Percentiles rank a stretch among this genome's conserved stretches.
phyloP scores from a whole-genome alignment of 2,329 filamentous ascomycete species.

The Colletotrichum horii region DNA sequence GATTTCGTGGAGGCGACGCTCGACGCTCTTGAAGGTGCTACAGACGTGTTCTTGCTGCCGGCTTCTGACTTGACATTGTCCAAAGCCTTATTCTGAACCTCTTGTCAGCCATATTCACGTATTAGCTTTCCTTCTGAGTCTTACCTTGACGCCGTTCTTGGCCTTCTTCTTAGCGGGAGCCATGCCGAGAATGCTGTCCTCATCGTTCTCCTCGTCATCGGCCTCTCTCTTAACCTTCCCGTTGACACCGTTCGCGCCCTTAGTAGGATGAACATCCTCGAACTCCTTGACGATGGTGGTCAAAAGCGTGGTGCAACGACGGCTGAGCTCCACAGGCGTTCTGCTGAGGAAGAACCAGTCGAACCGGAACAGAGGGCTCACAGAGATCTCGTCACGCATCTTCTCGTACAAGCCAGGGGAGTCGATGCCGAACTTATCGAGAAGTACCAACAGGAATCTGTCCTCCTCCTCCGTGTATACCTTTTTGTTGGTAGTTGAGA shows the following conservation, averaged over 20 bases:
- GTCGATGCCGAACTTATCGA: slow-evolving; percentile 92
- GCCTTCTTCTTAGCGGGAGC: slow-evolving; percentile 94
- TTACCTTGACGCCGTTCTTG: slow-evolving; percentile 87
- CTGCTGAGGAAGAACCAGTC: slow-evolving; percentile 99
- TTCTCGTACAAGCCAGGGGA: slow-evolving; percentile 88
- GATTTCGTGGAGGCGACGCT: slow-evolving; percentile 83
- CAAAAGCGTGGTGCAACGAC: slow-evolving; percentile 90
- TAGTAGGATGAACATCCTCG: slow-evolving; percentile 66
- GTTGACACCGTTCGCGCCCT: slow-evolving; percentile 64
- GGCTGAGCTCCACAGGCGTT: slow-evolving; percentile 89
- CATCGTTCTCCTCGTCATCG: slow-evolving; percentile 84
- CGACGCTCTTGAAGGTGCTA: slow-evolving; percentile 81
- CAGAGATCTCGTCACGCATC: slow-evolving; percentile 96
- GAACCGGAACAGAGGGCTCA: slow-evolving; percentile 93
- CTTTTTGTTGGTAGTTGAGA: slow-evolving; percentile 99
- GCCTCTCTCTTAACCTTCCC: slow-evolving; percentile 76
- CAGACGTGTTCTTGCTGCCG: slow-evolving; percentile 76
- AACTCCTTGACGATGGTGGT: slow-evolving; percentile 96
- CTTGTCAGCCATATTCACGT: slow-evolving; percentile 8
- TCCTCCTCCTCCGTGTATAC: slow-evolving; percentile 99
- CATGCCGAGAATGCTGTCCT: slow-evolving; percentile 79
- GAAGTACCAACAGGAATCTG: slow-evolving; percentile 89
- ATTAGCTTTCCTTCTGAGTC: slow-evolving; percentile 32
- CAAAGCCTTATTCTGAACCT: slow-evolving; percentile 83
- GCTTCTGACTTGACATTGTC: slow-evolving; percentile 80